phyloP scores from a whole-genome alignment of 2,329 filamentous ascomycete genomes.

The Emydomyces testavorans region DNA sequence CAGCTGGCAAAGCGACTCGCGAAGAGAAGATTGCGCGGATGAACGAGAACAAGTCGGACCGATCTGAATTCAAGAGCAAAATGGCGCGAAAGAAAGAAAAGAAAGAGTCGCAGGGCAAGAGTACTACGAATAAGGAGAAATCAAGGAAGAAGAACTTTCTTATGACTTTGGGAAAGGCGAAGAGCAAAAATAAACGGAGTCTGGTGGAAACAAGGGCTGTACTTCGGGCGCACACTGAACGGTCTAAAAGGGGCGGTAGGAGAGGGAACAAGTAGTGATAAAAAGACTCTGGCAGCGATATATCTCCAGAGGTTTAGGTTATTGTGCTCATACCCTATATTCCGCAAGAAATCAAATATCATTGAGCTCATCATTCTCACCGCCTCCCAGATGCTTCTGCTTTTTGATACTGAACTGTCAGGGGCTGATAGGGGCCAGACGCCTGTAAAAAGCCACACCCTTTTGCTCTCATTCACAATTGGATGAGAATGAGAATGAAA shows the following conservation, averaged over 20 bases:
- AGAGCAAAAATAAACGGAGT: conserved; percentile 89
- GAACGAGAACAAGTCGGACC: conserved; percentile 66
- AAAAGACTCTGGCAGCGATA: neutral
- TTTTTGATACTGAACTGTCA: no score
- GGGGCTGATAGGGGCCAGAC: no score
- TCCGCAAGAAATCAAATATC: no score
- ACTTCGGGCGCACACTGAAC: conserved; percentile 66
- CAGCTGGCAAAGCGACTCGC: conserved; percentile 65
- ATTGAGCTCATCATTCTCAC: no score
- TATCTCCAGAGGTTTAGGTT: no score
- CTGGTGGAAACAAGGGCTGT: conserved; percentile 73
- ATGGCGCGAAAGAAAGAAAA: conserved; percentile 74
- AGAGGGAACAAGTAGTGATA: conserved; percentile 51
- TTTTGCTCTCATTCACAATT: no score
- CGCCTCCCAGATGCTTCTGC: no score
- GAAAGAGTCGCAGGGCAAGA: conserved; percentile 84
- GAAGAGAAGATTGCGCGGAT: conserved; percentile 79
- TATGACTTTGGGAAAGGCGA: conserved; percentile 95
- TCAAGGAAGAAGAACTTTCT: conserved; percentile 94
- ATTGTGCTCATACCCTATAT: no score
- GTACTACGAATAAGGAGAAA: conserved; percentile 95
- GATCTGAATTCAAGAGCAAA: conserved; percentile 72
- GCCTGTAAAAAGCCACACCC: no score
- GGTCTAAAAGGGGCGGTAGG: conserved; percentile 72
- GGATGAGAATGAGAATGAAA: no score